These are phyloP conservation scores for Suillus bovinus DNA, from an alignment of 768 basidiomycete genomes.

Conservation along the genomic window DNA sequence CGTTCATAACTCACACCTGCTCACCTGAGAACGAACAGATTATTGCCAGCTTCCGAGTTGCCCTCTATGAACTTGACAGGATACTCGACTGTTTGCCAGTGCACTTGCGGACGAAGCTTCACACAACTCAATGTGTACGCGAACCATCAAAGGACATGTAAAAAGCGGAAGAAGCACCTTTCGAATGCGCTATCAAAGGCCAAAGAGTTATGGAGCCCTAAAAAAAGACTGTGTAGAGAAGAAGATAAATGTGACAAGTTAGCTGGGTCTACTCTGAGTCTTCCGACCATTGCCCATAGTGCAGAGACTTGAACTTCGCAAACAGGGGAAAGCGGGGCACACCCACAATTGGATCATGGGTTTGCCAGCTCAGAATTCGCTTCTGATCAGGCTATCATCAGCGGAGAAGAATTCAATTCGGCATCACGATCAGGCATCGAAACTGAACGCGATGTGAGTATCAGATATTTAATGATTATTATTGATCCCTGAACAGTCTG, in stretches of 20 bases:
- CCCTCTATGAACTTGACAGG: not conserved
- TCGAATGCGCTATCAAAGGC: conserved; percentile 4
- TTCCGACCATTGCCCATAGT: not conserved
- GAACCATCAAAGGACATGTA: not conserved
- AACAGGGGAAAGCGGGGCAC: not conserved
- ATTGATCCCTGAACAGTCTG: not conserved
- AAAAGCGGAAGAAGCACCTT: not conserved
- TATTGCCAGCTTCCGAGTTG: not conserved
- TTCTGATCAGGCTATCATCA: not conserved
- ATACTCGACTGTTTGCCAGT: not conserved
- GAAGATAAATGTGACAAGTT: not conserved
- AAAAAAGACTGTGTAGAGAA: not conserved
- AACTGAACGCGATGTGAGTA: not conserved
- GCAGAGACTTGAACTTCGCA: not conserved
- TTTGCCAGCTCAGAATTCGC: not conserved
- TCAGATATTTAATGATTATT: not conserved
- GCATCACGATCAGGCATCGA: too few species aligned
- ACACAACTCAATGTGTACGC: not conserved
- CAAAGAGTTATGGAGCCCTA: not conserved
- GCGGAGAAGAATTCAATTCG: not conserved
- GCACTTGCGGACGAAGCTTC: not conserved
- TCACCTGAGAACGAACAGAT: not conserved
- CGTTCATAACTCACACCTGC: not conserved
- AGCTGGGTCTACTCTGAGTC: not conserved
- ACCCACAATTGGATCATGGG: not conserved